Conservation (phyloP, 1,284 basidiomycete genomes). For the Mycosarcoma mackinlayi region DNA sequence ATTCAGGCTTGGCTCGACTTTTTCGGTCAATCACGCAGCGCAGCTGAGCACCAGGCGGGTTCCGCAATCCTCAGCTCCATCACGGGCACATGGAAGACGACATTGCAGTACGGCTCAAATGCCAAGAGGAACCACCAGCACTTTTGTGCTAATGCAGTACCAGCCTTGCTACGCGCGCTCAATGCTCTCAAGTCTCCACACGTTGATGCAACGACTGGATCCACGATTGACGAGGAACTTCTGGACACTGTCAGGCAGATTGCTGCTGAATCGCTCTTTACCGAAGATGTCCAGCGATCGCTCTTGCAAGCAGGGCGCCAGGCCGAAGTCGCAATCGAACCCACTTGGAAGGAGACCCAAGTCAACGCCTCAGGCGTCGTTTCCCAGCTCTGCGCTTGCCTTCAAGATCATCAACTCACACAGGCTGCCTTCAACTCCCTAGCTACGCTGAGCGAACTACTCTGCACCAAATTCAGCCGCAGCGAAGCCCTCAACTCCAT, state of each 20-base stretch:
- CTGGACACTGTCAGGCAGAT: constrained; percentile 24
- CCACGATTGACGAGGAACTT: background rate
- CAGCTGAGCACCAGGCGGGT: constrained; percentile 4
- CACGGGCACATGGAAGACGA: constrained; percentile 30
- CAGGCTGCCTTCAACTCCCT: constrained; percentile 18
- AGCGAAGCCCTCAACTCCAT: constrained; percentile 35
- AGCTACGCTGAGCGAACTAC: constrained; percentile 10
- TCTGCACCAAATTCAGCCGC: constrained; percentile 22
- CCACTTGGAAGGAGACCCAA: constrained; percentile 21
- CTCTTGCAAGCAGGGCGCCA: constrained; percentile 31
- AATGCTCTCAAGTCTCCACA: background rate
- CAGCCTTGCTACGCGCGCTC: constrained; percentile 23
- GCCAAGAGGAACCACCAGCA: constrained; percentile 54
- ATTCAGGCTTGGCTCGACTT: constrained; percentile 50
- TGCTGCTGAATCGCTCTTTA: constrained; percentile 45
- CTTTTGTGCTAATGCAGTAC: constrained; percentile 32
- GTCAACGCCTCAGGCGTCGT: constrained; percentile 5
- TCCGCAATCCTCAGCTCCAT: constrained; percentile 23
- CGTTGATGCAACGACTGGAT: background rate
- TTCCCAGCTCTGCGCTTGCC: constrained; percentile 8
- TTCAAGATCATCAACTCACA: constrained; percentile 11
- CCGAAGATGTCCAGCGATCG: constrained; percentile 32
- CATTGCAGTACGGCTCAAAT: constrained; percentile 51
- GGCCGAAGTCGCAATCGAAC: constrained; percentile 5
- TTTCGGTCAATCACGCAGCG: constrained; percentile 8